Conservation (phyloP, 2,329 filamentous ascomycete species). For the Penicillium decumbens region DNA sequence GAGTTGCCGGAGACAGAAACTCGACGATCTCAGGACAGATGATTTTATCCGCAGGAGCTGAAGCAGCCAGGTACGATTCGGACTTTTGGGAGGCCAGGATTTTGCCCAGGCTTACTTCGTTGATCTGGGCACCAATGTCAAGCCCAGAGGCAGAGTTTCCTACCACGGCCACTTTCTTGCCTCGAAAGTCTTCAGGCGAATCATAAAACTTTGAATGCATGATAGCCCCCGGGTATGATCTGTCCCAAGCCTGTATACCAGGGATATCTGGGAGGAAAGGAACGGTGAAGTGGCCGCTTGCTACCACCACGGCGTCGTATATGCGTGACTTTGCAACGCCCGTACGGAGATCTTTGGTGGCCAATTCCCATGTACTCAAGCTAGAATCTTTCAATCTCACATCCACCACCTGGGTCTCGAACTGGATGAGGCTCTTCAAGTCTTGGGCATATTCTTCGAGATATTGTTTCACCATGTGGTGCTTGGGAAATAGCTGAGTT, state of each 20-base stretch:
- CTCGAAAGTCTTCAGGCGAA: constrained; percentile 55
- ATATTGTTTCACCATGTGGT: constrained; percentile 68
- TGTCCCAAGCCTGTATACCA: constrained; percentile 58
- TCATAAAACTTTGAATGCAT: constrained; percentile 79
- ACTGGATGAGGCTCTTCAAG: constrained; percentile 62
- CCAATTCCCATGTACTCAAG: constrained; percentile 56
- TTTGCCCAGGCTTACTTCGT: constrained; percentile 53
- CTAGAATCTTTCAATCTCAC: constrained; percentile 44
- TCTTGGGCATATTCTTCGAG: constrained; percentile 67
- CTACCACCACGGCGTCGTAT: constrained; percentile 72
- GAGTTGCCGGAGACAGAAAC: constrained; percentile 50
- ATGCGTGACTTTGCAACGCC: constrained; percentile 40
- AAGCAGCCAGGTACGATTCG: constrained; percentile 44
- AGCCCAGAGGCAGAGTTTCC: constrained; percentile 80
- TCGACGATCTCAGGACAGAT: constrained; percentile 52
- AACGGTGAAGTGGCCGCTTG: constrained; percentile 69
- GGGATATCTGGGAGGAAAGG: constrained; percentile 62
- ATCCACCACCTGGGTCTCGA: constrained; percentile 65
- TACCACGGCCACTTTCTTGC: constrained; percentile 74
- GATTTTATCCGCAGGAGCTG: constrained; percentile 50
- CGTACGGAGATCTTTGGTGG: constrained; percentile 49
- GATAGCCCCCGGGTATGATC: constrained; percentile 56
- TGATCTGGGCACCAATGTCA: constrained; percentile 77
- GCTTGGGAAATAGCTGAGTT: constrained; percentile 68
- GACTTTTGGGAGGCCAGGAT: constrained; percentile 61